These are phyloP conservation scores for Berkeleyomyces basicola DNA, from an alignment of 2,329 filamentous ascomycete genomes.

Conservation along the genomic window DNA sequence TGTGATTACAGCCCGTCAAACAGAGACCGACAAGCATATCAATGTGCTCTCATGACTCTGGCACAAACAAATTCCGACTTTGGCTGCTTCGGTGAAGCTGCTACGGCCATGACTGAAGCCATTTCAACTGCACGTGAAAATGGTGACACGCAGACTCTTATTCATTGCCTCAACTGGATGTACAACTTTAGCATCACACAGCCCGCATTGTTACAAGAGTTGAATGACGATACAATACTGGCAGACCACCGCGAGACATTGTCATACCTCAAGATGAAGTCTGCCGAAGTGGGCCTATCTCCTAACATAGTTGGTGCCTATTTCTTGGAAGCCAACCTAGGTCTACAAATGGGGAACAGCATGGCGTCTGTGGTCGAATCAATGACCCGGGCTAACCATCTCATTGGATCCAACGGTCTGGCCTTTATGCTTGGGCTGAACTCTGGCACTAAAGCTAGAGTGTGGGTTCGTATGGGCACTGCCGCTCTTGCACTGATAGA, in stretches of 20 bases:
- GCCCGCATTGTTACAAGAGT: constrained; percentile 52
- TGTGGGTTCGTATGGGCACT: constrained; percentile 54
- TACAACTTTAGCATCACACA: constrained; percentile 86
- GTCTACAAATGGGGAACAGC: constrained; percentile 54
- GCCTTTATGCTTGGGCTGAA: neutral
- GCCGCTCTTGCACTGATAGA: constrained; percentile 34
- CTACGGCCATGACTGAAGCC: constrained; percentile 89
- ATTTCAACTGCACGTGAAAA: constrained; percentile 91
- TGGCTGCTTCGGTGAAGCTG: constrained; percentile 73
- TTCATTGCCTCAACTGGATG: constrained; percentile 90
- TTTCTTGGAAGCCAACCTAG: constrained; percentile 70
- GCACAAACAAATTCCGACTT: constrained; percentile 92
- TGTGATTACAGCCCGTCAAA: constrained; percentile 75
- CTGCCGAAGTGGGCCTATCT: constrained; percentile 76
- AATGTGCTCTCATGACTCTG: constrained; percentile 85
- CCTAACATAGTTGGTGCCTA: constrained; percentile 68
- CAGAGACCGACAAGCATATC: constrained; percentile 70
- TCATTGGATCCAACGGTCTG: constrained; percentile 3
- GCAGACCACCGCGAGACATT: constrained; percentile 69
- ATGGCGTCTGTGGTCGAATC: constrained; percentile 32
- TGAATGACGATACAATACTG: constrained; percentile 56
- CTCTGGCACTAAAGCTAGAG: constrained; percentile 7
- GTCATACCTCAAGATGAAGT: constrained; percentile 67
- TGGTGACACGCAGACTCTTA: constrained; percentile 78
- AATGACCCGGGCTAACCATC: constrained; percentile 14